Evolutionary conservation across 2,329 filamentous ascomycete species (phyloP), one percentile per base, ranked within the genome.

Genomic region (Dothideomycetidae sp.): DNA sequence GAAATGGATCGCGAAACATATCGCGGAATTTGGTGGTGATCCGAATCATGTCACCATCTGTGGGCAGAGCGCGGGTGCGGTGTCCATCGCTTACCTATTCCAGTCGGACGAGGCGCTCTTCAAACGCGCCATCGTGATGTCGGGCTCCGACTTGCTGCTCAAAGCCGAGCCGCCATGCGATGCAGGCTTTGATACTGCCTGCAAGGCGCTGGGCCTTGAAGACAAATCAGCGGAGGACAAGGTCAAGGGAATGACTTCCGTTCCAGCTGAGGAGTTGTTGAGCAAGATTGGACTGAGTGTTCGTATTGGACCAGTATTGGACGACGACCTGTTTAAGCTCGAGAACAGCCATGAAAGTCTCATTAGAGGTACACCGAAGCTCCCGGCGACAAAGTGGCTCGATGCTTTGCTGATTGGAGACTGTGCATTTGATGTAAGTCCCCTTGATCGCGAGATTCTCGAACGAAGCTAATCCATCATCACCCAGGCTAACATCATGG

Each of bases 61-160:
- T n/a, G 67, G 67, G 11, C 60, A 68, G 44, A 66, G 61, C 33
- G 63, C 63, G 4, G 67, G 67, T 19, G 65, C 53, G n/a, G 23
- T 33, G 1, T 51, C 46, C 33, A 33, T 44, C 11, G 34, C 39
- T 11, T 46, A 49, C 18, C 52, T 52, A 34, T 38, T 53, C 3
- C 53, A 59, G 21, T 57, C 55, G 5, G 44, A 55, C 21, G 44
- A 56, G 28, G 52, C 56, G 4, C 49, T 66, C 3, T 66, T 64
- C 49, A 59, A 54, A 37, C 51, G 60, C n/a, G 53, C 51, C 2
- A 57, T 66, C 29, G 42, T 48, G 11, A 57, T 67, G 57, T 57
- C 55, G 47, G 64, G 64, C 9, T 63, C 60, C 3, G 28, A 35
- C 28, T 17, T 40, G 21, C 50, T 67, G 7, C 48, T 61, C 19